Conservation (phyloP, 345 rosid genomes). For the Eucalyptus marginata region DNA sequence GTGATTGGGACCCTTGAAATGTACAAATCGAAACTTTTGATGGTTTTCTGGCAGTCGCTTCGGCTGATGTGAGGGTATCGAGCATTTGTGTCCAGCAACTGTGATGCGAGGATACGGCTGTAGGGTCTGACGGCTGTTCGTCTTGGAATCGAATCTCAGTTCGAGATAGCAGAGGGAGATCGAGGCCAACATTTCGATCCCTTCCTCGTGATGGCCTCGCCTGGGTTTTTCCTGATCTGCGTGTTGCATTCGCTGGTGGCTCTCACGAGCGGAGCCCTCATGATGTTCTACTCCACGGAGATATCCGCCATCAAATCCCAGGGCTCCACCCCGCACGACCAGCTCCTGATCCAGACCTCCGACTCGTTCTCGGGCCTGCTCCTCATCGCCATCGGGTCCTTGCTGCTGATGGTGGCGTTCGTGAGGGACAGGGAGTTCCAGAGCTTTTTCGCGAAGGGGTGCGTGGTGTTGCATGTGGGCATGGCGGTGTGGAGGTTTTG, state of each 20-base stretch:
- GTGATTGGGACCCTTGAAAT: not conserved
- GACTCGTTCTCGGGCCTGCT: constrained; percentile 90
- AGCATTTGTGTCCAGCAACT: not conserved
- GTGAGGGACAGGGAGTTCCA: constrained; percentile 76
- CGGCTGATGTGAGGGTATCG: not conserved
- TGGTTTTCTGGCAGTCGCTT: not conserved
- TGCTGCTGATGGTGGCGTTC: constrained; percentile 76
- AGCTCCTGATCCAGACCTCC: constrained; percentile 73
- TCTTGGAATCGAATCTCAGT: not conserved
- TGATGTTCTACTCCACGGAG: constrained; percentile 73
- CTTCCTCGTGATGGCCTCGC: constrained; percentile 10
- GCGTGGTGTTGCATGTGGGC: constrained; percentile 50
- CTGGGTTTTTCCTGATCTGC: constrained; percentile 41
- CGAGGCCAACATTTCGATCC: not conserved
- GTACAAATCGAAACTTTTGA: not conserved
- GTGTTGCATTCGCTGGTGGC: constrained; percentile 72
- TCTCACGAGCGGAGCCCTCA: constrained; percentile 51
- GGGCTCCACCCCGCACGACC: constrained; percentile 90
- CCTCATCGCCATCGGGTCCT: constrained; percentile 52
- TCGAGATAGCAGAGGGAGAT: not conserved
- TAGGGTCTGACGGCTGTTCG: not conserved
- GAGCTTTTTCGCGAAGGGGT: constrained; percentile 72
- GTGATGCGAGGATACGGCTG: not conserved
- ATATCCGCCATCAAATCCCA: constrained; percentile 49
- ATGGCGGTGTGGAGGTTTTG: constrained; percentile 72